Evolutionary conservation across 2,329 filamentous ascomycete species (phyloP).

Genomic region (Neurospora crassa): DNA sequence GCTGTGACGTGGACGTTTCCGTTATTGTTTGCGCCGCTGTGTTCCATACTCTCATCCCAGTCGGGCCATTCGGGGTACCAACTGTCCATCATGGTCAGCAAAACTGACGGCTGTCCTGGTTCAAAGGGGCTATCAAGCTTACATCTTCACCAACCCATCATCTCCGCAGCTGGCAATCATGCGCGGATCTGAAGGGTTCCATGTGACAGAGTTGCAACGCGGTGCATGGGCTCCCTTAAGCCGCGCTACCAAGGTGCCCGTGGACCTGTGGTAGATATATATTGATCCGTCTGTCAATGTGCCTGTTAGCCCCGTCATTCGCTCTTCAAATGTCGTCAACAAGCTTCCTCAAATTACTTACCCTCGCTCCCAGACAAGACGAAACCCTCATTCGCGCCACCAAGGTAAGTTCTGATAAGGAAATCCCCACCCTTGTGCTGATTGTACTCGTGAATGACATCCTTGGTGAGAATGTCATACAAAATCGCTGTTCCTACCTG

Average conservation of each 20-base stretch:
- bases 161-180: constrained; percentile 91
- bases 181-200: constrained; percentile 74
- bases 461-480: constrained; percentile 64
- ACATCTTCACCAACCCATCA: constrained; percentile 79
- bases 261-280: constrained; percentile 86
- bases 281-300: constrained; percentile 48
- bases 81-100: neutral
- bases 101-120: neutral
- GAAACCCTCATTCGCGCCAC: constrained; percentile 86
- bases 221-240: constrained; percentile 59
- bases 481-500: constrained; percentile 67
- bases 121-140: constrained; percentile 27
- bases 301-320: constrained; percentile 1
- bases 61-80: neutral
- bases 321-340: neutral
- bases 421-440: constrained; percentile 68
- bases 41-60: neutral
- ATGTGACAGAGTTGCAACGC: constrained; percentile 79
- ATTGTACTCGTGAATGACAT: constrained; percentile 62
- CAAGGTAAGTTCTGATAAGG: constrained; percentile 75
- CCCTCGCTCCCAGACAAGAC: constrained; percentile 87
- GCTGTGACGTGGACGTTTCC: neutral
- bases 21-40: neutral
- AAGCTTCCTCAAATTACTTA: constrained; percentile 27
- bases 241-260: constrained; percentile 64